Evolutionary conservation across 306 rosid genomes (phyloP).

Genomic region (Luffa acutangula): DNA sequence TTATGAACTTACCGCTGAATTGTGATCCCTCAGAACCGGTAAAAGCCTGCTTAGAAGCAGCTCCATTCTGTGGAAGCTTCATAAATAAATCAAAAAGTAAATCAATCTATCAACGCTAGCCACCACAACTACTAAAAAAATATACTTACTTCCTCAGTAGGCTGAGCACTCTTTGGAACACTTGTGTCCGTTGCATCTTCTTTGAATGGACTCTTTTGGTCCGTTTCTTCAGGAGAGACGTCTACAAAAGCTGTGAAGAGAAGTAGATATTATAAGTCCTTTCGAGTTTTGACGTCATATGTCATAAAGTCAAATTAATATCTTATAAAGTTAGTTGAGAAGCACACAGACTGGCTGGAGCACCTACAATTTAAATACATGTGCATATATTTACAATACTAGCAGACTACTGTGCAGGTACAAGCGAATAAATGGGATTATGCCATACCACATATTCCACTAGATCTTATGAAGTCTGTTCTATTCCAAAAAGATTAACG

Average conservation of each 20-base stretch:
- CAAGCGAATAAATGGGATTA: not conserved
- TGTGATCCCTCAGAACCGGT: constrained; percentile 40
- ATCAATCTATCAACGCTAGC: constrained; percentile 11
- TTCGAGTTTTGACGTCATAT: not conserved
- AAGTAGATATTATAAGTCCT: constrained; percentile 1
- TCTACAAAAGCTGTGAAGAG: constrained; percentile 74
- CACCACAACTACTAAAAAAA: constrained; percentile 8
- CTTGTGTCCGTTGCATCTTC: constrained; percentile 38
- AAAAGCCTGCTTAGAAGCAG: constrained; percentile 40
- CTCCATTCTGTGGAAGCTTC: constrained; percentile 79
- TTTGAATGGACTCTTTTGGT: constrained; percentile 54
- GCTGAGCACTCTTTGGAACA: constrained; percentile 29
- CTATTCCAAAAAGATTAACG: not conserved
- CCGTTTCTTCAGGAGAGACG: constrained; percentile 77
- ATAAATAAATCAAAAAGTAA: constrained; percentile 12
- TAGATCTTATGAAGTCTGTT: not conserved
- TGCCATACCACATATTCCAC: not conserved
- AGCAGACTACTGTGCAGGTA: not conserved
- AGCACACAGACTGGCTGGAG: not conserved
- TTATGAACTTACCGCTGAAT: constrained; percentile 37
- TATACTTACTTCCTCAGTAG: constrained; percentile 41
- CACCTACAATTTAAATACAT: not conserved
- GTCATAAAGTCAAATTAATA: not conserved
- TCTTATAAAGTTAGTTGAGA: not conserved
- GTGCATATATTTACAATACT: not conserved